Conservation (phyloP, 495 filamentous ascomycete species). For the Annulohypoxylon bovei region DNA sequence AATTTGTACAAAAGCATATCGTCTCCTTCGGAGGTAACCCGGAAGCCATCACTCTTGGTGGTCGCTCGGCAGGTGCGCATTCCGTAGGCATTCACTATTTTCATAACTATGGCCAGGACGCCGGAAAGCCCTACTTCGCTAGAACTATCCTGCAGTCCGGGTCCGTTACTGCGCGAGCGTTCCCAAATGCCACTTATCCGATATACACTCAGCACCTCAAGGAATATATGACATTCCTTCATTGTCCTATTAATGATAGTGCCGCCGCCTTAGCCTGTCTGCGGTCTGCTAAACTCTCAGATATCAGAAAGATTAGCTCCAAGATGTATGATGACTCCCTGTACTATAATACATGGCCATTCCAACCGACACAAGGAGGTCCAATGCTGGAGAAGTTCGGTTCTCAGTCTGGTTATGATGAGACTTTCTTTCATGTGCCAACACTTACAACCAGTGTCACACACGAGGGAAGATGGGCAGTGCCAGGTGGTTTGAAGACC, state of each 20-base stretch:
- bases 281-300: slow-evolving; percentile 57
- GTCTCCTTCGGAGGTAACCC: slow-evolving; percentile 69
- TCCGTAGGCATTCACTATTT: slow-evolving; percentile 55
- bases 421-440: slow-evolving; percentile 65
- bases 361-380: slow-evolving; percentile 71
- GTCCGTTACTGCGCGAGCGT: slow-evolving; percentile 66
- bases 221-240: slow-evolving; percentile 61
- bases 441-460: slow-evolving; percentile 70
- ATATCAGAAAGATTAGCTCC: slow-evolving; percentile 63
- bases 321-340: slow-evolving; percentile 63
- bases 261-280: slow-evolving; percentile 60
- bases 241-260: slow-evolving; percentile 54
- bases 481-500: slow-evolving; percentile 57
- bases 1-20: slow-evolving; percentile 71
- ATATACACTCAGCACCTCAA: slow-evolving; percentile 67
- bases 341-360: slow-evolving; percentile 67
- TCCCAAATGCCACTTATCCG: slow-evolving; percentile 61
- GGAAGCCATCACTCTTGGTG: slow-evolving; percentile 68
- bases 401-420: slow-evolving; percentile 60
- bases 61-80: slow-evolving; percentile 72
- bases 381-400: slow-evolving; percentile 57
- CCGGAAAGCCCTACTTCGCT: slow-evolving; percentile 57
- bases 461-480: slow-evolving; percentile 69
- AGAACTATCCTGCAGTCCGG: slow-evolving; percentile 71
- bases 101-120: slow-evolving; percentile 48